These are phyloP conservation scores for Allium fistulosum DNA, from an alignment of 106 monocot species.

Conservation along the genomic window DNA sequence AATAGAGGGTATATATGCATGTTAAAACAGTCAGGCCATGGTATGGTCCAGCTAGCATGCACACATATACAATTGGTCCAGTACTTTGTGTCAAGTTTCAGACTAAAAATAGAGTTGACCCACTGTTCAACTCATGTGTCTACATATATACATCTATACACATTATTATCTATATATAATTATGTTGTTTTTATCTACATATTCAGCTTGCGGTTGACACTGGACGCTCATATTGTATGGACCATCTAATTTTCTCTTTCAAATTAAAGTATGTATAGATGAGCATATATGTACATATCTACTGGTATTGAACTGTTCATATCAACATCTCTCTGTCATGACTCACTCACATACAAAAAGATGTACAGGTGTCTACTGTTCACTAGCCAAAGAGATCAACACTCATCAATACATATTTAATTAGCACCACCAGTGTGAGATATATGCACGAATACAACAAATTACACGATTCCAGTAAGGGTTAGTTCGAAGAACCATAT, in stretches of 20 bases:
- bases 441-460: neutral
- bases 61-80: neutral
- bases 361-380: neutral
- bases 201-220: neutral
- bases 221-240: neutral
- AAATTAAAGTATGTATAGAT: neutral
- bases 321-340: neutral
- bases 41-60: slow-evolving; percentile 1
- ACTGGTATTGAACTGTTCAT: neutral
- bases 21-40: slow-evolving; percentile 1
- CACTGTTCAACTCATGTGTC: neutral
- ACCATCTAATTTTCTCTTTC: neutral
- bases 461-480: neutral
- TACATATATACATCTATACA: neutral
- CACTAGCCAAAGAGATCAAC: neutral
- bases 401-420: neutral
- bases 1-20: neutral
- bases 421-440: neutral
- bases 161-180: neutral
- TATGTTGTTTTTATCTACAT: neutral
- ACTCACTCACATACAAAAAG: neutral
- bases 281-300: neutral
- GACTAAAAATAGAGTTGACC: slow-evolving; percentile 3
- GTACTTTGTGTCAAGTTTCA: neutral
- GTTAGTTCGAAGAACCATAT: neutral